Evolutionary conservation across 345 rosid species (phyloP).

Genomic region (Murraya koenigii): DNA sequence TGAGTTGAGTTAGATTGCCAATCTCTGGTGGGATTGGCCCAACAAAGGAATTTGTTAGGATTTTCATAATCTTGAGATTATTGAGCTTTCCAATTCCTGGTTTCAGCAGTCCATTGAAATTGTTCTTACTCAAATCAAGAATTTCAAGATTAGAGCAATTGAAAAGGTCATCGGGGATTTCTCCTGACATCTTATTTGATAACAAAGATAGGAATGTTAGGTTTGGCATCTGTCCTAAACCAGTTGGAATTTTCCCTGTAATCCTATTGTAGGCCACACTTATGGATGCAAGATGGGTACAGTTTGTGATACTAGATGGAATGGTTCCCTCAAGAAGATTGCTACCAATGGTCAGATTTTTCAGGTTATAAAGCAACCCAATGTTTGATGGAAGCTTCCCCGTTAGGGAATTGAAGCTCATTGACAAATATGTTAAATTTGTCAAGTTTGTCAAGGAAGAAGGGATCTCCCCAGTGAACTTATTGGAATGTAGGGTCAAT

Average conservation of each 20-base stretch:
- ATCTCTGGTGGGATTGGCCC: constrained; percentile 69
- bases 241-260: constrained; percentile 57
- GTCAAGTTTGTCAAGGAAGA: constrained; percentile 53
- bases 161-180: constrained; percentile 75
- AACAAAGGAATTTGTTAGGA: constrained; percentile 44
- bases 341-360: constrained; percentile 43
- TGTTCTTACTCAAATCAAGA: constrained; percentile 42
- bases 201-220: constrained; percentile 46
- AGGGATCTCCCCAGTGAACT: constrained; percentile 62
- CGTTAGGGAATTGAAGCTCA: constrained; percentile 56
- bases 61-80: constrained; percentile 39
- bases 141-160: constrained; percentile 48
- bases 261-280: constrained; percentile 41
- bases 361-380: constrained; percentile 62
- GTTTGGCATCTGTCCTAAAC: constrained; percentile 55
- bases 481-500: constrained; percentile 67
- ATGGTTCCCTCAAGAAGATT: constrained; percentile 73
- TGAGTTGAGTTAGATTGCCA: constrained; percentile 54
- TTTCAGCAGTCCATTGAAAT: constrained; percentile 56
- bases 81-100: constrained; percentile 57
- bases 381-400: constrained; percentile 62
- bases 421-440: constrained; percentile 57
- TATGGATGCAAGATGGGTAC: constrained; percentile 47
- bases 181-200: constrained; percentile 52
- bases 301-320: constrained; percentile 69